phyloP scores from a whole-genome alignment of 108 stramenopile genomes.

The Cyclotella cryptica region DNA sequence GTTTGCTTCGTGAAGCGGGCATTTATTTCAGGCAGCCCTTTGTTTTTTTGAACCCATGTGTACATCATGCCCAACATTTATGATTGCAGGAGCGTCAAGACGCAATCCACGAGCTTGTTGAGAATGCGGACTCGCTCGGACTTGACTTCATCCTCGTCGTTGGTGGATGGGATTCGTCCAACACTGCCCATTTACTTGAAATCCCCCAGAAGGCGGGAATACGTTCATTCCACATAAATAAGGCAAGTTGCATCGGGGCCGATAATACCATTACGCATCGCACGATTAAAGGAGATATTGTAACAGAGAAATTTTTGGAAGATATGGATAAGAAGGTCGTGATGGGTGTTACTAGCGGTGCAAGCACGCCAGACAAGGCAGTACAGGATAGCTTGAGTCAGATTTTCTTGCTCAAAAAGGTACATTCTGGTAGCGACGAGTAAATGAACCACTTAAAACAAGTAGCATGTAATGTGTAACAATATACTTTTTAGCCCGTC shows the following conservation, averaged over 20 bases:
- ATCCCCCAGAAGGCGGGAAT: conserved; percentile 87
- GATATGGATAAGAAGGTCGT: conserved; percentile 69
- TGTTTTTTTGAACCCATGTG: not conserved
- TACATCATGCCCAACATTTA: conserved; percentile 1
- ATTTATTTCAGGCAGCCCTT: too few species aligned
- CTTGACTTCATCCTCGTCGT: conserved; percentile 96
- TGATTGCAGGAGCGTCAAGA: conserved; percentile 87
- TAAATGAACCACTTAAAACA: not conserved
- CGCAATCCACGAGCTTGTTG: conserved; percentile 92
- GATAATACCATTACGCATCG: conserved; percentile 92
- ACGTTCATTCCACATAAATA: conserved; percentile 94
- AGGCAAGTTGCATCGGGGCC: conserved; percentile 86
- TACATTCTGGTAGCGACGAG: conserved; percentile 31
- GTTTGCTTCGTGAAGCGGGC: not conserved
- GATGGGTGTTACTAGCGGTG: conserved; percentile 96
- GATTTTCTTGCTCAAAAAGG: conserved; percentile 86
- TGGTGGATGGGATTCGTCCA: conserved; percentile 97
- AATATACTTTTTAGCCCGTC: not conserved
- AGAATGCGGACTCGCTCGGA: conserved; percentile 63
- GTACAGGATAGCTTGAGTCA: conserved; percentile 88
- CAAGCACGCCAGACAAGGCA: conserved; percentile 93
- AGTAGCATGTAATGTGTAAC: not conserved
- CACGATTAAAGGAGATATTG: conserved; percentile 83
- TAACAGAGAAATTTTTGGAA: conserved; percentile 82
- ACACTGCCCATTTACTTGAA: conserved; percentile 95